These are phyloP conservation scores for Boletus rubescentipes DNA, from an alignment of 768 basidiomycete genomes.

Conservation along the genomic window DNA sequence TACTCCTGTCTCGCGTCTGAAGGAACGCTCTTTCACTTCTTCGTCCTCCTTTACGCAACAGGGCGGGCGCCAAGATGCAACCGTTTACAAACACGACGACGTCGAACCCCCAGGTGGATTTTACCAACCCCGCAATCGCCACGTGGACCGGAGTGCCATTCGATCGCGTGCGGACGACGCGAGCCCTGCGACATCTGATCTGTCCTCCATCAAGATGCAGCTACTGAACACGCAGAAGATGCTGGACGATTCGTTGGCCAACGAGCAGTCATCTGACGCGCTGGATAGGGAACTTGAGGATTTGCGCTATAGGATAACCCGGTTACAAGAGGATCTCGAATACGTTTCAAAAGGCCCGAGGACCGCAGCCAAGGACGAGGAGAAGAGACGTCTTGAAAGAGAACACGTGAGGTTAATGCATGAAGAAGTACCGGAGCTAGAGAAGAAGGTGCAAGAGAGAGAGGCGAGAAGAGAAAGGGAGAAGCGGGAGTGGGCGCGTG, in stretches of 20 bases:
- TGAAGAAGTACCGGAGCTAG: constrained; percentile 87
- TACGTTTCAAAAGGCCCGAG: constrained; percentile 77
- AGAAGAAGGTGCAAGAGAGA: constrained; percentile 75
- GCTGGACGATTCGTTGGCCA: constrained; percentile 74
- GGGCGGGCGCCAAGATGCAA: constrained; percentile 77
- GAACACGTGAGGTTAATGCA: constrained; percentile 86
- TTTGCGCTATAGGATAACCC: constrained; percentile 77
- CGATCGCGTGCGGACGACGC: constrained; percentile 71
- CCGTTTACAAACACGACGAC: constrained; percentile 84
- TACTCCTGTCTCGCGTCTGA: constrained; percentile 56
- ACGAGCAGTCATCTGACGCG: constrained; percentile 79
- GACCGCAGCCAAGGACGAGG: constrained; percentile 74
- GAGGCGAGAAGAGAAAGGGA: constrained; percentile 78
- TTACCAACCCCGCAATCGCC: constrained; percentile 80
- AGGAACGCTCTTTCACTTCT: constrained; percentile 69
- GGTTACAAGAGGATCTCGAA: constrained; percentile 90
- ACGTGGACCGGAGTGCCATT: constrained; percentile 82
- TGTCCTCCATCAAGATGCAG: constrained; percentile 84
- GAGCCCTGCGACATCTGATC: constrained; percentile 56
- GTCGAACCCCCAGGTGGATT: constrained; percentile 57
- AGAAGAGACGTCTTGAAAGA: constrained; percentile 81
- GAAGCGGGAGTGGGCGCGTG: constrained; percentile 72
- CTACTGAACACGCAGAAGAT: constrained; percentile 75
- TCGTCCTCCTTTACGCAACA: constrained; percentile 47
- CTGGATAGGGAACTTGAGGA: constrained; percentile 90